Percentiles rank a stretch among this genome's conserved stretches.
These are phyloP conservation scores for Anisogramma anomala DNA, from an alignment of 2,329 filamentous ascomycete species.

Conservation along the genomic window DNA sequence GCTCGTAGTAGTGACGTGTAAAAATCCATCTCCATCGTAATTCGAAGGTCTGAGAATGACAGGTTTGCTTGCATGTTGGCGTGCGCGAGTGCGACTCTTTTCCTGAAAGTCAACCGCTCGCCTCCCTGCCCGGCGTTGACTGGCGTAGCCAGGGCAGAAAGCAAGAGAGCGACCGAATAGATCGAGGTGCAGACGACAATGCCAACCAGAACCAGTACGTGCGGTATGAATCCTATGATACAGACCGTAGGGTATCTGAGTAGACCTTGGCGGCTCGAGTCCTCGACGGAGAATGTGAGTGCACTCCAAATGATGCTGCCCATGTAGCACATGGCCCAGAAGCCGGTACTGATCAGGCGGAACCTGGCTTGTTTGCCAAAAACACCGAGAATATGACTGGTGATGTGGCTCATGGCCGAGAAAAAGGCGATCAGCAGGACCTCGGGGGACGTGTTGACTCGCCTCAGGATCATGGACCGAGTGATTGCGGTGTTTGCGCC, in stretches of 20 bases:
- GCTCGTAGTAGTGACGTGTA: constrained; percentile 81
- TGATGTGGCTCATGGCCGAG: constrained; percentile 80
- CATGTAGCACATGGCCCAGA: constrained; percentile 91
- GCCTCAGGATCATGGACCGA: constrained; percentile 57
- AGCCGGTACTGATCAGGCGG: constrained; percentile 73
- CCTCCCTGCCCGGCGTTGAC: constrained; percentile 26
- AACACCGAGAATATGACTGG: constrained; percentile 71
- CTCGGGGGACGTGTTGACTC: constrained; percentile 81
- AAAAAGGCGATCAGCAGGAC: constrained; percentile 76
- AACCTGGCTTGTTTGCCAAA: constrained; percentile 68
- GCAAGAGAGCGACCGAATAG: constrained; percentile 61
- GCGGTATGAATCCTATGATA: constrained; percentile 88
- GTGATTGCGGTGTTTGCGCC: constrained; percentile 39
- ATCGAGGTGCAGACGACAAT: constrained; percentile 67
- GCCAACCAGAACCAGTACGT: constrained; percentile 73
- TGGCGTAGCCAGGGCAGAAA: constrained; percentile 61
- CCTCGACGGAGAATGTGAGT: constrained; percentile 47
- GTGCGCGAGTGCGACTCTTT: constrained; percentile 61
- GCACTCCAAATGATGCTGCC: constrained; percentile 69
- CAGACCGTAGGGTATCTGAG: constrained; percentile 87
- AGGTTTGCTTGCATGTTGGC: constrained; percentile 87
- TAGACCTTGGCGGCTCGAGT: constrained; percentile 51
- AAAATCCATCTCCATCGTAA: constrained; percentile 86
- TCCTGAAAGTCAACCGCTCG: constrained; percentile 32
- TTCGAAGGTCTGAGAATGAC: constrained; percentile 66